Evolutionary conservation across 1,139 yeast species (phyloP).

Genomic region (Saccharomyces hybrid): DNA sequence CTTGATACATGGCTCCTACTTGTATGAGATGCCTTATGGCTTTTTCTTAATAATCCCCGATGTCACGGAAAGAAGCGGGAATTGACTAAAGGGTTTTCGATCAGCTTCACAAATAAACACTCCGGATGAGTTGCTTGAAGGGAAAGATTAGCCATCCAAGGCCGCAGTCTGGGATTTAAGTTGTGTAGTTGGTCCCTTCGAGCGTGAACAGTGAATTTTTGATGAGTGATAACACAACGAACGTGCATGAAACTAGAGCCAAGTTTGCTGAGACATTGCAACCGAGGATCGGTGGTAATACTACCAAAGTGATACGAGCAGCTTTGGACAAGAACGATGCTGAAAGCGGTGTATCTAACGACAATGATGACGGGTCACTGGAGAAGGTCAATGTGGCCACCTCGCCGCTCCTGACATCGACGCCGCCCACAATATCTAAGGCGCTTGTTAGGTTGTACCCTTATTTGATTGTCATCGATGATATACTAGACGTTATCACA

Average conservation of each 20-base stretch:
- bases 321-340: constrained; percentile 21
- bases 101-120: not conserved
- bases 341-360: constrained; percentile 4
- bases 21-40: not conserved
- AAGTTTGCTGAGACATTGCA: constrained; percentile 24
- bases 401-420: constrained; percentile 65
- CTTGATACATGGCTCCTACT: not conserved
- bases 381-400: constrained; percentile 9
- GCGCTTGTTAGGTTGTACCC: constrained; percentile 80
- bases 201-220: not conserved
- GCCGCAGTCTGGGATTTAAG: not conserved
- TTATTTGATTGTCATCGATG: constrained; percentile 64
- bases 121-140: not conserved
- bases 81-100: not conserved
- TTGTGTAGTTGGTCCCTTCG: not conserved
- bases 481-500: constrained; percentile 61
- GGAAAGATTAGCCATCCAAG: not conserved
- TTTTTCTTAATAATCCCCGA: not conserved
- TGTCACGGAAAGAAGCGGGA: not conserved
- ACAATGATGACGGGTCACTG: constrained; percentile 9
- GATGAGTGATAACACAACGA: constrained; percentile 17
- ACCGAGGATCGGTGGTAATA: constrained; percentile 27
- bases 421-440: constrained; percentile 87
- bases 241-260: constrained; percentile 23
- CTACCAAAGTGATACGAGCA: constrained; percentile 23